These are phyloP conservation scores for Peterozyma toletana DNA, from an alignment of 805 yeast genomes.

Conservation along the genomic window DNA sequence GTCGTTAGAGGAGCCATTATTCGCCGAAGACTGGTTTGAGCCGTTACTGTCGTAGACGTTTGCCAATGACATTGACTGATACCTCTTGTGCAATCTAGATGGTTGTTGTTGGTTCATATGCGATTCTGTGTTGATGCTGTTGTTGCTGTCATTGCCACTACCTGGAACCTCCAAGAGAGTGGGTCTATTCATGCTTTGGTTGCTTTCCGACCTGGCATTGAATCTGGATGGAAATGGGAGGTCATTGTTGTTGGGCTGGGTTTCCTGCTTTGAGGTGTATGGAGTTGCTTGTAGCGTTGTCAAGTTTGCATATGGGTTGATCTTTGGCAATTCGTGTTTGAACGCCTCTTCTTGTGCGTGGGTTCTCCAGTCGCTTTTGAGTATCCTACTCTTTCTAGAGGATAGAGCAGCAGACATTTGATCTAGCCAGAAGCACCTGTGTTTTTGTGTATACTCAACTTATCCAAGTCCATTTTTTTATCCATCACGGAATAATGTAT, in stretches of 20 bases:
- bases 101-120: conserved; percentile 8
- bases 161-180: background rate
- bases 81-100: background rate
- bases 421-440: too few species aligned
- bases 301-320: conserved; percentile 6
- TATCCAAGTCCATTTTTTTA: too few species aligned
- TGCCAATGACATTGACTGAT: conserved; percentile 3
- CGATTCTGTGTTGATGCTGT: conserved; percentile 4
- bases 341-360: background rate
- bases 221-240: too few species aligned
- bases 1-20: too few species aligned
- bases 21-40: too few species aligned
- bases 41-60: conserved; percentile 2
- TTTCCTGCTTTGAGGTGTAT: too few species aligned
- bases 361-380: conserved; percentile 9
- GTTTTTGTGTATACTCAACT: too few species aligned
- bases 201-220: conserved; percentile 5
- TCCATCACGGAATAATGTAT: too few species aligned
- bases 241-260: too few species aligned
- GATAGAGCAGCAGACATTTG: too few species aligned
- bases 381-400: conserved; percentile 10
- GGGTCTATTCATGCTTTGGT: background rate
- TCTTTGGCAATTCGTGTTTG: background rate
- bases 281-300: background rate
- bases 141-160: conserved; percentile 5